These are phyloP conservation scores for Bretziella fagacearum DNA, from an alignment of 2,329 filamentous ascomycete species.

Conservation along the genomic window DNA sequence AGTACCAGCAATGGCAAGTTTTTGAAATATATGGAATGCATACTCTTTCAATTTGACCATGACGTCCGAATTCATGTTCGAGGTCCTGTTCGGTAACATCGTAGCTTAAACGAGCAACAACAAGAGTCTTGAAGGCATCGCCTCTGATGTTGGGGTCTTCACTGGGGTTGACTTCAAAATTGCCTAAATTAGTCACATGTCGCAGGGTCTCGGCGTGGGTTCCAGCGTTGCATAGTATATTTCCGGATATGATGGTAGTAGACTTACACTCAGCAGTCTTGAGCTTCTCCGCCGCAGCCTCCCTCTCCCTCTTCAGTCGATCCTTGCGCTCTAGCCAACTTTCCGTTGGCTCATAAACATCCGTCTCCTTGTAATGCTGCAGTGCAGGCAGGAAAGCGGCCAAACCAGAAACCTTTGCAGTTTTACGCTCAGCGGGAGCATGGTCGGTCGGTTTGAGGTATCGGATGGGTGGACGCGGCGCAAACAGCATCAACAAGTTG, in stretches of 20 bases:
- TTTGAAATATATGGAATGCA: slow-evolving; percentile 18
- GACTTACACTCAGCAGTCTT: slow-evolving; percentile 27
- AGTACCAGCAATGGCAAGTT: no score
- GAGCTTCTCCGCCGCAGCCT: slow-evolving; percentile 45
- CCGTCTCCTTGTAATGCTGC: slow-evolving; percentile 59
- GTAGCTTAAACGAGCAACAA: slow-evolving; percentile 80
- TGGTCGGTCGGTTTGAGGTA: slow-evolving; percentile 74
- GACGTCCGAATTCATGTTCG: slow-evolving; percentile 83
- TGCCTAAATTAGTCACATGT: no score
- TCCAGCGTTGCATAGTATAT: neutral
- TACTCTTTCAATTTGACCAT: slow-evolving; percentile 85
- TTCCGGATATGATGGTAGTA: neutral
- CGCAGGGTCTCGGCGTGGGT: no score
- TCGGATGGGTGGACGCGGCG: slow-evolving; percentile 78
- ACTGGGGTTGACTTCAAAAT: slow-evolving; percentile 50
- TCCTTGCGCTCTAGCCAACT: slow-evolving; percentile 84
- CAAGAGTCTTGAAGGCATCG: slow-evolving; percentile 87
- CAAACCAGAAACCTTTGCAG: slow-evolving; percentile 54
- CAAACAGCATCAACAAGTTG: slow-evolving; percentile 84
- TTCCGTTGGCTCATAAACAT: slow-evolving; percentile 66
- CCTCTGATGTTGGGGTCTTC: slow-evolving; percentile 81
- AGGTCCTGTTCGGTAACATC: slow-evolving; percentile 78
- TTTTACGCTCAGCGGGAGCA: slow-evolving; percentile 66
- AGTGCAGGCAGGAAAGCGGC: slow-evolving; percentile 59
- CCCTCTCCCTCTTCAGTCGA: slow-evolving; percentile 67